Base-by-base conservation (phyloP, 192 early-diverging fungal species). In the Coemansia sp. region DNA sequence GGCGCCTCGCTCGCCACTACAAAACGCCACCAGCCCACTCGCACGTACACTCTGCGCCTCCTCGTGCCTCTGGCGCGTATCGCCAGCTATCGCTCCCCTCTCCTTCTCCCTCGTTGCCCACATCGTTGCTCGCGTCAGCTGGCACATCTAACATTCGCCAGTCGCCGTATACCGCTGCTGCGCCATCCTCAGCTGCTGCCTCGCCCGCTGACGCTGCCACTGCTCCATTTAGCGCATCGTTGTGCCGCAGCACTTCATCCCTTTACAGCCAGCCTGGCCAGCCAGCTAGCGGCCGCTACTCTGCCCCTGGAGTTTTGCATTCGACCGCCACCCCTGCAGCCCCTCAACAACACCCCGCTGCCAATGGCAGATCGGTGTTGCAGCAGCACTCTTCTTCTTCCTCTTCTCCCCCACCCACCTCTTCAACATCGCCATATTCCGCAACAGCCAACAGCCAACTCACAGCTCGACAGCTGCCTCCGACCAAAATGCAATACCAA, bases 1-100 rank as follows among this genome's bases (percentile, higher is more conserved):
- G 43, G 43, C 43, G 61, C 61, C 61, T 36, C 36, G n/a, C 56
- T 31, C 61, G 20, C 41, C 61, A 62, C 39, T 62, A 62, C 61
- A 46, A 42, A 43, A 27, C 38, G 32, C 61, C 40, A 36, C 61
- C 38, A 47, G 40, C 61, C 40, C 61, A 47, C 29, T 47, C 61
- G 61, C 29, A 62, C 43, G 39, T 47, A 40, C 61, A 43, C 19
- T 62, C 61, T 19, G 25, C 11, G 4, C 41, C 14, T 37, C 27
- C 56, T 8, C 56, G 19, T 38, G 20, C 35, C n/a, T 58, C 31
- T 9, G 56, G 56, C 32, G 56, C 32, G 35, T 32, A 2, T 32
- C 56, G 35, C 35, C 56, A 58, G 36, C 32, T 7, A n/a, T 32
- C 35, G 10, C 19, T 37, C 20, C 19, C 35, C 15, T 58, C 56